Evolutionary conservation across 2,329 filamentous ascomycete species (phyloP).

Genomic region (Harringtonia lauricola): DNA sequence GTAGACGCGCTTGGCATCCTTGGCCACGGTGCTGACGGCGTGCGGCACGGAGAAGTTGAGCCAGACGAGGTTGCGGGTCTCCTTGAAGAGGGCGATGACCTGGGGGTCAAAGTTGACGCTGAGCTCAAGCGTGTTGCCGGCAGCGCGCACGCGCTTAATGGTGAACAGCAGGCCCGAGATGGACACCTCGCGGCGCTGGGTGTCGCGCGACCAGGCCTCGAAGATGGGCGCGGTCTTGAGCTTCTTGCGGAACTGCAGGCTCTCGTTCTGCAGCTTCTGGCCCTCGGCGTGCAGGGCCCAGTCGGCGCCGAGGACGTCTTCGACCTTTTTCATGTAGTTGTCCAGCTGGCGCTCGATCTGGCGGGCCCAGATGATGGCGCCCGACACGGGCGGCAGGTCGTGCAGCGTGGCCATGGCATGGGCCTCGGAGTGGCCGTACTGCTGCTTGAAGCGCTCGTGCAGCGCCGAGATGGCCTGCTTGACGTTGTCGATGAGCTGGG

Average conservation of each 20-base stretch:
- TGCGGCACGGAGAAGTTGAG: slow-evolving; percentile 91
- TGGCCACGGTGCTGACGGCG: slow-evolving; percentile 87
- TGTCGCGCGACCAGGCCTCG: slow-evolving; percentile 89
- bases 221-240: slow-evolving; percentile 90
- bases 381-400: slow-evolving; percentile 89
- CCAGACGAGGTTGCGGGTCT: slow-evolving; percentile 93
- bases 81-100: slow-evolving; percentile 96
- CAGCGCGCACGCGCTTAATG: slow-evolving; percentile 78
- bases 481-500: slow-evolving; percentile 94
- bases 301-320: slow-evolving; percentile 87
- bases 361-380: slow-evolving; percentile 93
- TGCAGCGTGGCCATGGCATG: slow-evolving; percentile 97
- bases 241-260: slow-evolving; percentile 90
- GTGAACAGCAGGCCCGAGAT: slow-evolving; percentile 89
- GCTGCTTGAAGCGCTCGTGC: slow-evolving; percentile 96
- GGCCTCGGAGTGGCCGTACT: slow-evolving; percentile 95
- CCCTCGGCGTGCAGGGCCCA: slow-evolving; percentile 94
- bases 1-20: slow-evolving; percentile 97
- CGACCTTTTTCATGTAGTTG: slow-evolving; percentile 98
- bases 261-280: slow-evolving; percentile 84
- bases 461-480: slow-evolving; percentile 89
- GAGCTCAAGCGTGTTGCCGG: slow-evolving; percentile 79
- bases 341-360: slow-evolving; percentile 95
- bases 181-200: slow-evolving; percentile 76
- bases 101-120: slow-evolving; percentile 95